Conservation (phyloP, 495 filamentous ascomycete species). For the Pseudomonodictys pantanalensis region DNA sequence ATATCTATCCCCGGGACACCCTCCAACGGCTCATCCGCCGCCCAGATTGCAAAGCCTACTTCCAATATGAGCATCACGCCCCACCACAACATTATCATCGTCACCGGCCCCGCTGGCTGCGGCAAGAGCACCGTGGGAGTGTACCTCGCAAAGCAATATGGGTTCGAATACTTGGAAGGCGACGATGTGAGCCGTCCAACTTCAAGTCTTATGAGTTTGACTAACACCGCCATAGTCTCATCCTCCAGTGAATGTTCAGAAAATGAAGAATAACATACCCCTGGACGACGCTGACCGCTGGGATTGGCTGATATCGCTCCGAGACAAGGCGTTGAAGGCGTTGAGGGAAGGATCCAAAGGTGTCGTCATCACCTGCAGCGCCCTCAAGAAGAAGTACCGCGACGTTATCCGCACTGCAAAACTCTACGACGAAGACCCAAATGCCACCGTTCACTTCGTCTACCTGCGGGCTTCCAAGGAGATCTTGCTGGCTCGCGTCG, state of each 20-base stretch:
- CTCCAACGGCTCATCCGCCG: slow-evolving; percentile 6
- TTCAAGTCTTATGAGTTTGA: background rate
- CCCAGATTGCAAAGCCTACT: background rate
- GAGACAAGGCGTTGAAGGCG: slow-evolving; percentile 69
- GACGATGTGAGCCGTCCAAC: slow-evolving; percentile 71
- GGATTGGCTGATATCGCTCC: slow-evolving; percentile 93
- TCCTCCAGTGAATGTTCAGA: slow-evolving; percentile 77
- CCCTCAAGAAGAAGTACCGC: slow-evolving; percentile 94
- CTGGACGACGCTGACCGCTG: slow-evolving; percentile 94
- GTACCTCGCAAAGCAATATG: slow-evolving; percentile 66
- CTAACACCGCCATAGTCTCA: slow-evolving; percentile 66
- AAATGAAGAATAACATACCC: slow-evolving; percentile 84
- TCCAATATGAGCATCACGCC: slow-evolving; percentile 8
- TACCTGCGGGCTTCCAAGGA: slow-evolving; percentile 79
- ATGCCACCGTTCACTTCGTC: slow-evolving; percentile 84
- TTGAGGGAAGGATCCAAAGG: slow-evolving; percentile 58
- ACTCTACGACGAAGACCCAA: slow-evolving; percentile 61
- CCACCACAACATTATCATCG: slow-evolving; percentile 87
- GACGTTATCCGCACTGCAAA: slow-evolving; percentile 91
- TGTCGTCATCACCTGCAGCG: slow-evolving; percentile 93
- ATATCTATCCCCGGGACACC: slow-evolving; percentile 7
- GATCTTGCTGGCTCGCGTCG: slow-evolving; percentile 70
- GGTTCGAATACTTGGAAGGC: slow-evolving; percentile 85
- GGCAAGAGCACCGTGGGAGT: slow-evolving; percentile 93
- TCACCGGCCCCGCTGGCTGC: slow-evolving; percentile 95